Evolutionary conservation across 352 stramenopile genomes (phyloP).

Genomic region (Globisporangium spiculum): DNA sequence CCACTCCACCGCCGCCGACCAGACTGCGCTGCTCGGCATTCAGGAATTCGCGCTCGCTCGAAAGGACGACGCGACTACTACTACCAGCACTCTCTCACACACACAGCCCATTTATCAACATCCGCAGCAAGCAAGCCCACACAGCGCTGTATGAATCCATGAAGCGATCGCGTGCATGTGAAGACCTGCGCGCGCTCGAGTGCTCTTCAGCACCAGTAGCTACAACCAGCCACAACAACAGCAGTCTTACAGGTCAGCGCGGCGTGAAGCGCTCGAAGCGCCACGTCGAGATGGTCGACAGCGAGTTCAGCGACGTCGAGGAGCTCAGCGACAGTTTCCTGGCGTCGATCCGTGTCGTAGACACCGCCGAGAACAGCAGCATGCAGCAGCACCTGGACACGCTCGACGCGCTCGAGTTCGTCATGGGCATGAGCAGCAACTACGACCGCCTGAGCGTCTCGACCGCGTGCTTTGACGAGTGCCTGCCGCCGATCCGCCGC

Average conservation of each 20-base stretch:
- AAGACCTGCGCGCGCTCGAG: constrained; percentile 61
- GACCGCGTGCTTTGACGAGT: constrained; percentile 7
- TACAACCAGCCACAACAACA: constrained; percentile 1
- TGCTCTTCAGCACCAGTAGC: constrained; percentile 17
- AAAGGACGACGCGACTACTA: constrained; percentile 12
- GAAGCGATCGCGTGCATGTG: constrained; percentile 71
- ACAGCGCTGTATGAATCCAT: constrained; percentile 25
- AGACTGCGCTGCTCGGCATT: constrained; percentile 4
- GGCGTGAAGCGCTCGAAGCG: constrained; percentile 16
- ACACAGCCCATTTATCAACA: not conserved
- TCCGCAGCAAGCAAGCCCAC: not conserved
- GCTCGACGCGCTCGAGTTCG: constrained; percentile 9
- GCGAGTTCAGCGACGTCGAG: constrained; percentile 12
- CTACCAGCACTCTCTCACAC: not conserved
- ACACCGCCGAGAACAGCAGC: not conserved
- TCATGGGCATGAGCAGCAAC: constrained; percentile 9
- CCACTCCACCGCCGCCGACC: too few relatives aligned
- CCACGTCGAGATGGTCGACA: constrained; percentile 13
- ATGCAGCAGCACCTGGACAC: not conserved
- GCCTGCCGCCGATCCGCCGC: constrained; percentile 18
- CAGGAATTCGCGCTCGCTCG: constrained; percentile 11
- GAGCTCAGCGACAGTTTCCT: constrained; percentile 13
- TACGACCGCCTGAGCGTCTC: constrained; percentile 11
- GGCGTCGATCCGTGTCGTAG: not conserved
- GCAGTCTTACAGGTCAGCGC: constrained; percentile 9